Evolutionary conservation across 768 basidiomycete species (phyloP).

Genomic region (Boletus rubroflammeus): DNA sequence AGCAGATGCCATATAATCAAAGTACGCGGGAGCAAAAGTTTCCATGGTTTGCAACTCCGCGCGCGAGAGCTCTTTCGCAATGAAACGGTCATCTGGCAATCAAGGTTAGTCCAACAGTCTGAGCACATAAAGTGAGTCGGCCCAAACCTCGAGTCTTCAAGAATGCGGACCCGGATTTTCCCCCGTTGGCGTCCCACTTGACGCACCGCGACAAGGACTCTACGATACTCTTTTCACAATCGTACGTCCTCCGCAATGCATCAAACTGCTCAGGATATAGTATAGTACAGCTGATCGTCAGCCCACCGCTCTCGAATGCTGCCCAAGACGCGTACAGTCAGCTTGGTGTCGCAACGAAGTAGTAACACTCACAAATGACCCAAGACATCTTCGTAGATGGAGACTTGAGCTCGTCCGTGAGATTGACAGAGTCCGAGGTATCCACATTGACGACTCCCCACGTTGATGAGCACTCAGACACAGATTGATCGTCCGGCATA

Average conservation of each 20-base stretch:
- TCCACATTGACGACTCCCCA: conserved; percentile 93
- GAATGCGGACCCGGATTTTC: conserved; percentile 96
- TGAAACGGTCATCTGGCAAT: conserved; percentile 88
- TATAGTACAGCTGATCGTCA: conserved; percentile 90
- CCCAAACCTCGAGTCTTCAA: conserved; percentile 84
- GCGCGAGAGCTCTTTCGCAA: conserved; percentile 92
- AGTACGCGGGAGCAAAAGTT: conserved; percentile 95
- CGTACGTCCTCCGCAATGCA: conserved; percentile 84
- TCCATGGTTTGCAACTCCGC: conserved; percentile 94
- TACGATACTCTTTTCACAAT: conserved; percentile 91
- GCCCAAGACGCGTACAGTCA: neutral
- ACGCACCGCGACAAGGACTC: conserved; percentile 92
- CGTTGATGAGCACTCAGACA: conserved; percentile 79
- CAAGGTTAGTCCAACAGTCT: neutral
- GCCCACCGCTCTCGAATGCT: conserved; percentile 89
- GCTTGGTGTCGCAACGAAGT: neutral
- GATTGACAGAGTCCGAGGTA: conserved; percentile 57
- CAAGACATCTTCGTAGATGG: conserved; percentile 79
- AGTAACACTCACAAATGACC: conserved; percentile 62
- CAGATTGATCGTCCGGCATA: conserved; percentile 88
- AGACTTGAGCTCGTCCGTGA: conserved; percentile 70
- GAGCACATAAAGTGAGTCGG: neutral
- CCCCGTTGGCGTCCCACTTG: conserved; percentile 94
- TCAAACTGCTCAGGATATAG: conserved; percentile 98
- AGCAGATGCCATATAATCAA: conserved; percentile 97